Base-by-base conservation (phyloP, 306 rosid species). In the Lablab purpureus region DNA sequence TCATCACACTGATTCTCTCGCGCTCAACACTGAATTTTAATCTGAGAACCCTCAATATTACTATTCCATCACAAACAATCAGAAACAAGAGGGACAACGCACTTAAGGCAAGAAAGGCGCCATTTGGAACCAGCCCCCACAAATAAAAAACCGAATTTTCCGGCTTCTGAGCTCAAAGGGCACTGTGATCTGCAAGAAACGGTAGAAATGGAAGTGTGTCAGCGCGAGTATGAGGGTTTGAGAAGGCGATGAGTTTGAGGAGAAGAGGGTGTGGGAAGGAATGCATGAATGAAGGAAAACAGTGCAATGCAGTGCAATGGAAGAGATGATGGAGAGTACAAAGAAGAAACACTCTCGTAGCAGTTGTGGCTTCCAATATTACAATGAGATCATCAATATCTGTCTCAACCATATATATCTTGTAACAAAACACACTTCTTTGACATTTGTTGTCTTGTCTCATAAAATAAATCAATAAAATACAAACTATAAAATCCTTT, bases 71-170 rank as follows among this genome's bases (percentile, higher is more conserved):
- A n/a, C n/a, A n/a, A n/a, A n/a, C n/a, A n/a, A n/a, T n/a, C n/a
- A n/a, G n/a, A n/a, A n/a, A n/a, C n/a, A n/a, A n/a, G n/a, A n/a
- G n/a, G 51, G 46, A 75, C 50, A 37, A 74, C 46, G 67, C 85
- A 75, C 73, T 88, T 90, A 46, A 91, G 82, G 71, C 95, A 88
- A 28, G 92, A 82, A 90, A 14, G 95, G 87, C 28, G 90, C 85
- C 92, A 90, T 83, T 90, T 78, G 60, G 76, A 80, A 81, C 45
- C 5, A 67, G 82, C n/a, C 5, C 84, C 77, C 76, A 76, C 75
- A 56, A 84, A 34, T 73, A 74, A 77, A 73, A 83, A 54, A 21
- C 34, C 23, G 56, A 47, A 3, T 40, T 56, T 80, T 75, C 13
- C 10, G 56, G 54, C 14, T 72, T 36, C 34, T 28, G 28, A 58